A percentile compares a stretch with the other conserved stretches of the same genome.
Conservation (phyloP, 495 filamentous ascomycete species). For the Penicillium herquei region DNA sequence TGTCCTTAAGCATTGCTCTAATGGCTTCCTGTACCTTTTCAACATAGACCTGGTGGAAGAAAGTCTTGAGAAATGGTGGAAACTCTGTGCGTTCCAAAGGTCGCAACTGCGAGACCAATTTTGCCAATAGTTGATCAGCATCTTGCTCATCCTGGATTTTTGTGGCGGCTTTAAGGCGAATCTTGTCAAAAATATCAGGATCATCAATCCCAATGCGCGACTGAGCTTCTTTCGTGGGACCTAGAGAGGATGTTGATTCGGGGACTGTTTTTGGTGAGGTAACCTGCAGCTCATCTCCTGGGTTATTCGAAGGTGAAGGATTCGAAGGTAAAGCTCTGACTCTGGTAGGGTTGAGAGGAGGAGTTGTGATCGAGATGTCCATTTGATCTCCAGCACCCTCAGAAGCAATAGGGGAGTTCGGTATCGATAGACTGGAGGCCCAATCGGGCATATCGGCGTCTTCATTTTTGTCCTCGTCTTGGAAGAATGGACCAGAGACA, state of each 20-base stretch:
- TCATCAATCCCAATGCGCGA: neutral
- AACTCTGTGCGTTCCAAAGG: neutral
- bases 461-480: neutral
- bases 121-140: constrained; percentile 11
- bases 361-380: neutral
- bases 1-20: constrained; percentile 8
- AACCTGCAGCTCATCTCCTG: too few relatives aligned
- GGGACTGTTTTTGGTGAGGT: neutral
- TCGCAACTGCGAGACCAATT: constrained; percentile 3
- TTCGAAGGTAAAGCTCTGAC: neutral
- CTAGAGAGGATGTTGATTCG: neutral
- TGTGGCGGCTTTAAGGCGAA: neutral
- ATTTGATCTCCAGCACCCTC: neutral
- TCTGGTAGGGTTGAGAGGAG: neutral
- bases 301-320: too few relatives aligned
- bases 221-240: neutral
- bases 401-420: too few relatives aligned
- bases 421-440: too few relatives aligned
- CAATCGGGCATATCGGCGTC: neutral
- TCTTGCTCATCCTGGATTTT: constrained; percentile 1
- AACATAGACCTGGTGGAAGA: neutral
- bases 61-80: neutral
- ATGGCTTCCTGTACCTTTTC: constrained; percentile 7
- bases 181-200: neutral
- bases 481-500: neutral